Evolutionary conservation across 2,329 filamentous ascomycete species (phyloP).

Genomic region (Ophiostoma sp.): DNA sequence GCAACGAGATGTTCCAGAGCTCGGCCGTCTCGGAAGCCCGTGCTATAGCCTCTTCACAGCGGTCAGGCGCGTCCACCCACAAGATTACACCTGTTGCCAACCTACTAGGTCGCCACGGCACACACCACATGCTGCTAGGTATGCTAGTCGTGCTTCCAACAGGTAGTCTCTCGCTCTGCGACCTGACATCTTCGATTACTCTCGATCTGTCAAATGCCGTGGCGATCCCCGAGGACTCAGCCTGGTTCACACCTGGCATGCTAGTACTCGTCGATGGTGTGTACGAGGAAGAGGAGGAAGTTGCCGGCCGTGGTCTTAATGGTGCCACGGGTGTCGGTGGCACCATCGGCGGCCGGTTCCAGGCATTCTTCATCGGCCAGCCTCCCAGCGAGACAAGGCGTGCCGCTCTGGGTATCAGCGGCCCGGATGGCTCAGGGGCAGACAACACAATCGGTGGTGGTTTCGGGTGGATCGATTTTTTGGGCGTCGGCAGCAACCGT

Average conservation of each 20-base stretch:
- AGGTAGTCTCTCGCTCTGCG: slow-evolving; percentile 74
- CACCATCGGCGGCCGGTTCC: slow-evolving; percentile 84
- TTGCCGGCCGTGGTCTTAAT: slow-evolving; percentile 62
- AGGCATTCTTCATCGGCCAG: slow-evolving; percentile 84
- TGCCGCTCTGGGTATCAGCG: slow-evolving; percentile 67
- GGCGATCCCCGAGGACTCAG: slow-evolving; percentile 75
- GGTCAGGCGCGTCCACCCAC: slow-evolving; percentile 54
- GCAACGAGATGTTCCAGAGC: slow-evolving; percentile 88
- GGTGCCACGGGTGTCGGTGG: slow-evolving; percentile 79
- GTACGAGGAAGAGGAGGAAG: slow-evolving; percentile 89
- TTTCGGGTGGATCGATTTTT: slow-evolving; percentile 96
- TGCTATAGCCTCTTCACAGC: slow-evolving; percentile 37
- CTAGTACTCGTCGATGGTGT: slow-evolving; percentile 89
- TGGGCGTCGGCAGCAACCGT: slow-evolving; percentile 84
- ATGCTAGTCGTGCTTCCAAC: slow-evolving; percentile 76
- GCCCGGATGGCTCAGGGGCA: slow-evolving; percentile 47
- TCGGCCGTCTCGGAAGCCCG: slow-evolving; percentile 64
- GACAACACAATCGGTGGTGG: slow-evolving; percentile 66
- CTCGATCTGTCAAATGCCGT: slow-evolving; percentile 77
- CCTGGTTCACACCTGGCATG: slow-evolving; percentile 95
- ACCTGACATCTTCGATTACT: slow-evolving; percentile 80
- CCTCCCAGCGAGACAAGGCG: slow-evolving; percentile 84
- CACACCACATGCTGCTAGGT: slow-evolving; percentile 78
- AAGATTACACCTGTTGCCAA: slow-evolving; percentile 83
- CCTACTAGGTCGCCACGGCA: slow-evolving; percentile 71